Evolutionary conservation across 2,329 filamentous ascomycete species (phyloP).

Genomic region (Sarocladium brachiariae): DNA sequence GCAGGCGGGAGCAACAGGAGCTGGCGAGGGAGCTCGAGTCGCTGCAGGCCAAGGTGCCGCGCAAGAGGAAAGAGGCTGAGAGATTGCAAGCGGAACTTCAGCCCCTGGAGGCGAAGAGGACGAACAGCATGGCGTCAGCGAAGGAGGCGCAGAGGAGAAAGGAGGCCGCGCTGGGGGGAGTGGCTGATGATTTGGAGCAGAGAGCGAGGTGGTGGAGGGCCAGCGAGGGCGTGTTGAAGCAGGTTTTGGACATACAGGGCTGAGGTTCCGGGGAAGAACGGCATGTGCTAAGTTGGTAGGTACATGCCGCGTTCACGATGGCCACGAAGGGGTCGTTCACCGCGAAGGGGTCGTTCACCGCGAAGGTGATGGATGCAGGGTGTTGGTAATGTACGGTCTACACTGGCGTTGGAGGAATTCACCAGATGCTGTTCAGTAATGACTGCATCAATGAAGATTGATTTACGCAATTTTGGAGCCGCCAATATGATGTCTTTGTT

Average conservation of each 20-base stretch:
- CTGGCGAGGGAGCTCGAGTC: constrained; percentile 58
- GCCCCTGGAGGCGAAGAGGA: constrained; percentile 60
- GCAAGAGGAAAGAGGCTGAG: constrained; percentile 61
- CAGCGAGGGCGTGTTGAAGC: constrained; percentile 56
- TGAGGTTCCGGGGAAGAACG: constrained; percentile 15
- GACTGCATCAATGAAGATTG: too few species aligned
- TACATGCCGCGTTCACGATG: too few species aligned
- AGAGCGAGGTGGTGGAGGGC: constrained; percentile 68
- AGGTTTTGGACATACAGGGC: constrained; percentile 52
- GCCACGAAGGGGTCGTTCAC: too few species aligned
- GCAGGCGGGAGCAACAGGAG: constrained; percentile 44
- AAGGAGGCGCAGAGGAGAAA: constrained; percentile 63
- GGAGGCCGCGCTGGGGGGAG: constrained; percentile 57
- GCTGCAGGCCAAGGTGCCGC: constrained; percentile 54
- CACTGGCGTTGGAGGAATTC: too few species aligned
- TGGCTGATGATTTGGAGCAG: constrained; percentile 68
- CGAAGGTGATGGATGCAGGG: too few species aligned
- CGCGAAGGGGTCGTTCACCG: too few species aligned
- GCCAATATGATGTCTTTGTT: too few species aligned
- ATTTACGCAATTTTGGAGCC: too few species aligned
- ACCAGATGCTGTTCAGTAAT: too few species aligned
- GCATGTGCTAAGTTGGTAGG: too few species aligned
- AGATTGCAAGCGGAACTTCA: constrained; percentile 60
- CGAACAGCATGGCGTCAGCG: constrained; percentile 59
- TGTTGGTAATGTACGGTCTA: too few species aligned